A percentile compares a stretch with the other conserved stretches of the same genome.
phyloP scores from a whole-genome alignment of 1,284 basidiomycete species.

The Pseudozyma thailandica region DNA sequence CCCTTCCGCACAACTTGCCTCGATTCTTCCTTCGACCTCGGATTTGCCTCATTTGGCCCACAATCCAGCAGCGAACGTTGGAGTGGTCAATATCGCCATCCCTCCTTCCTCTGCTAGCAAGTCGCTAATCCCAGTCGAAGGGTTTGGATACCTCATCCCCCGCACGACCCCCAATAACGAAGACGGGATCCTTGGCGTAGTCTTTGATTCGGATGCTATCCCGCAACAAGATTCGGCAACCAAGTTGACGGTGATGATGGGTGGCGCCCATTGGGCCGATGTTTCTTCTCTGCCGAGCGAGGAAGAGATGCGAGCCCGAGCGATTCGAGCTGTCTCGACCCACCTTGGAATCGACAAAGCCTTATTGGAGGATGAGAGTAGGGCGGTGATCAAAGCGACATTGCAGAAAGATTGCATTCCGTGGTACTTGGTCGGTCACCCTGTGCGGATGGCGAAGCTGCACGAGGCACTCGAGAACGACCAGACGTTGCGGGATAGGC shows the following conservation, averaged over 20 bases:
- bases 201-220: constrained; percentile 74
- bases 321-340: constrained; percentile 47
- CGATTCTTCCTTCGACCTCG: constrained; percentile 45
- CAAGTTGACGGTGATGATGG: constrained; percentile 91
- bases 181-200: constrained; percentile 70
- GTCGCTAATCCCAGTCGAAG: constrained; percentile 76
- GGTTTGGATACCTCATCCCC: constrained; percentile 94
- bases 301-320: constrained; percentile 37
- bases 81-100: constrained; percentile 62
- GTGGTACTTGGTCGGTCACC: constrained; percentile 80
- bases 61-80: constrained; percentile 66
- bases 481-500: constrained; percentile 71
- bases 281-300: constrained; percentile 71
- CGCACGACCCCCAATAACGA: constrained; percentile 74
- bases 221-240: constrained; percentile 63
- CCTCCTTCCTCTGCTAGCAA: constrained; percentile 75
- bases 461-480: constrained; percentile 69
- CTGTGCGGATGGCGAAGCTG: constrained; percentile 76
- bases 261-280: constrained; percentile 74
- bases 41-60: constrained; percentile 67
- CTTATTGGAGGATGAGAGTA: constrained; percentile 26
- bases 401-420: constrained; percentile 84
- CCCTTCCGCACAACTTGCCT: constrained; percentile 46
- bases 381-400: constrained; percentile 68
- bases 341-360: constrained; percentile 51